phyloP scores from a whole-genome alignment of 805 yeast genomes.

The Myxozyma monticola region DNA sequence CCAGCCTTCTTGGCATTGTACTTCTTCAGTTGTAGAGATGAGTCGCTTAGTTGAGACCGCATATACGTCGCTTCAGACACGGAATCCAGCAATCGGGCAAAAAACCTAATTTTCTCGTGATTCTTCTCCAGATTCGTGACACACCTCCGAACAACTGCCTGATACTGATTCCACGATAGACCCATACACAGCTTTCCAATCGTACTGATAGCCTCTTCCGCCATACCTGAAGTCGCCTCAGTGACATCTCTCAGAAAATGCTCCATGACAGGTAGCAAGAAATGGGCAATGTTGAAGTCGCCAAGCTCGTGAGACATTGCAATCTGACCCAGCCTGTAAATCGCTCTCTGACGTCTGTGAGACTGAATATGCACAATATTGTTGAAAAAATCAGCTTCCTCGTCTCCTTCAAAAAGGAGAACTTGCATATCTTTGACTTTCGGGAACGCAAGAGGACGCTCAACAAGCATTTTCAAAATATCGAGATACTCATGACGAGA shows the following conservation, averaged over 20 bases:
- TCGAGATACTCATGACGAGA: constrained; percentile 71
- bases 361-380: constrained; percentile 82
- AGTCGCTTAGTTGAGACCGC: constrained; percentile 15
- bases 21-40: constrained; percentile 7
- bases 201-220: constrained; percentile 53
- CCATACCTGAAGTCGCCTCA: constrained; percentile 40
- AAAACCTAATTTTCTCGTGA: constrained; percentile 32
- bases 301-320: constrained; percentile 46
- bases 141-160: constrained; percentile 72
- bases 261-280: constrained; percentile 81
- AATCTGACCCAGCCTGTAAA: constrained; percentile 58
- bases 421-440: constrained; percentile 68
- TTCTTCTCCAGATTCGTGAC: constrained; percentile 49
- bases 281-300: constrained; percentile 68
- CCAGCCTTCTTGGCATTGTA: constrained; percentile 41
- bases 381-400: constrained; percentile 76
- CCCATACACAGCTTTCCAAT: constrained; percentile 58
- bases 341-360: constrained; percentile 82
- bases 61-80: constrained; percentile 49
- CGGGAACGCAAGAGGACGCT: constrained; percentile 42
- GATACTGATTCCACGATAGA: constrained; percentile 76
- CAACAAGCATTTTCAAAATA: constrained; percentile 64
- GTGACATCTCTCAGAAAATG: constrained; percentile 53
- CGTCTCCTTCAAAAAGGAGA: constrained; percentile 65
- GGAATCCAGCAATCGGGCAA: constrained; percentile 50